Conservation (phyloP, 2,329 filamentous ascomycete species). For the Coleophoma crateriformis region DNA sequence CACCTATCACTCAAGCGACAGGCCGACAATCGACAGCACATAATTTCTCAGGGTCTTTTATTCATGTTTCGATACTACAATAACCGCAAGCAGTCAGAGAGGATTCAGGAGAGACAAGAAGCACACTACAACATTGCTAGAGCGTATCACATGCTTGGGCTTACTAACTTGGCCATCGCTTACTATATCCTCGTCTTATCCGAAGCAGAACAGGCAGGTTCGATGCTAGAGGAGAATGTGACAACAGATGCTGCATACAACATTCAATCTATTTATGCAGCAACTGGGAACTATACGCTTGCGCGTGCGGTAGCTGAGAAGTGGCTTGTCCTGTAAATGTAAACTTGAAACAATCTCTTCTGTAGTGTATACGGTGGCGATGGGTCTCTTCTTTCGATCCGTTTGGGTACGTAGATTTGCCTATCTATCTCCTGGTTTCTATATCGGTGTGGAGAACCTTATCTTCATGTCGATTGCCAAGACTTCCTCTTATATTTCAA, state of each 20-base stretch:
- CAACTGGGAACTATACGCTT: constrained; percentile 55
- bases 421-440: too few relatives aligned
- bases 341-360: too few relatives aligned
- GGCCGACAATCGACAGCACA: constrained; percentile 82
- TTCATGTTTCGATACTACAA: constrained; percentile 75
- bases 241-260: constrained; percentile 70
- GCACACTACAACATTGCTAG: constrained; percentile 77
- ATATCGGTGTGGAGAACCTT: too few relatives aligned
- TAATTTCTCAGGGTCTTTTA: constrained; percentile 76
- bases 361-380: too few relatives aligned
- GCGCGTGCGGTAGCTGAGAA: constrained; percentile 56
- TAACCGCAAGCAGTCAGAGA: constrained; percentile 36
- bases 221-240: constrained; percentile 45
- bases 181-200: constrained; percentile 55
- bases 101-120: constrained; percentile 54
- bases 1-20: constrained; percentile 87
- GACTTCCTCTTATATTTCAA: too few relatives aligned
- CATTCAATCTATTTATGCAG: constrained; percentile 60
- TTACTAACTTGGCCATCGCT: constrained; percentile 65
- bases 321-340: constrained; percentile 34
- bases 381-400: too few relatives aligned
- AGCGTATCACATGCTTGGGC: constrained; percentile 69
- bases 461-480: too few relatives aligned
- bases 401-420: too few relatives aligned
- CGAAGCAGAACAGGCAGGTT: constrained; percentile 26